Percentiles rank a stretch among this genome's conserved stretches.
Conservation (phyloP, 768 basidiomycete species). For the Tylopilus felleus region DNA sequence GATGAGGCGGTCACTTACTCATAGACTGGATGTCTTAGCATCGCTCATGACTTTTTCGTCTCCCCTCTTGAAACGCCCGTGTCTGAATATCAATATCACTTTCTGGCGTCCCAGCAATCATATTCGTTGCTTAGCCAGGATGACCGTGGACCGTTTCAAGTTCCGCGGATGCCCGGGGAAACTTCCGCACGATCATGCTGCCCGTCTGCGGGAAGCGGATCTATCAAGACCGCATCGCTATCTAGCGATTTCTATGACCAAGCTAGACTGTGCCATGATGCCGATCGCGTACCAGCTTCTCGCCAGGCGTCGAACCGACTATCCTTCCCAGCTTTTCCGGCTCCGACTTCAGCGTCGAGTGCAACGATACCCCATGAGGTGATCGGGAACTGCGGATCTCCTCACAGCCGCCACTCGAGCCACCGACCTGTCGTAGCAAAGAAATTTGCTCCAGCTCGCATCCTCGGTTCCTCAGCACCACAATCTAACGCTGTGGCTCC, state of each 20-base stretch:
- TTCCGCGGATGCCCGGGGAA: not conserved
- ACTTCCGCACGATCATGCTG: conserved; percentile 5
- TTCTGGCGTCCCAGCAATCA: not conserved
- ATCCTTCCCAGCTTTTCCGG: not conserved
- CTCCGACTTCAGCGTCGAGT: not conserved
- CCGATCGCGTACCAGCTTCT: conserved; percentile 10
- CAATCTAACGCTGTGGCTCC: conserved; percentile 1
- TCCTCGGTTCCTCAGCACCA: not conserved
- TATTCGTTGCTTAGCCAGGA: conserved; percentile 3
- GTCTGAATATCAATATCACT: too few species aligned
- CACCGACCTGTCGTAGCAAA: conserved; percentile 1
- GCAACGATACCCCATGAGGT: not conserved
- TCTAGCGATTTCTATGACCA: conserved; percentile 16
- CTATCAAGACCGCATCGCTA: not conserved
- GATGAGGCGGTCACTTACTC: conserved; percentile 5
- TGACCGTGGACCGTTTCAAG: not conserved
- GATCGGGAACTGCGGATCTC: not conserved
- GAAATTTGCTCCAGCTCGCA: not conserved
- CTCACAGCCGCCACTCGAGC: not conserved
- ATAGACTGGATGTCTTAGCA: conserved; percentile 12
- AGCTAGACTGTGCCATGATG: conserved; percentile 9
- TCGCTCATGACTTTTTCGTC: not conserved
- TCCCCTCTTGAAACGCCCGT: not conserved
- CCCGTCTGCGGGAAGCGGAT: conserved; percentile 5
- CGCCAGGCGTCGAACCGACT: not conserved